Evolutionary conservation across 192 early-diverging fungal species (phyloP).

Genomic region (Tieghemiomyces parasiticus): DNA sequence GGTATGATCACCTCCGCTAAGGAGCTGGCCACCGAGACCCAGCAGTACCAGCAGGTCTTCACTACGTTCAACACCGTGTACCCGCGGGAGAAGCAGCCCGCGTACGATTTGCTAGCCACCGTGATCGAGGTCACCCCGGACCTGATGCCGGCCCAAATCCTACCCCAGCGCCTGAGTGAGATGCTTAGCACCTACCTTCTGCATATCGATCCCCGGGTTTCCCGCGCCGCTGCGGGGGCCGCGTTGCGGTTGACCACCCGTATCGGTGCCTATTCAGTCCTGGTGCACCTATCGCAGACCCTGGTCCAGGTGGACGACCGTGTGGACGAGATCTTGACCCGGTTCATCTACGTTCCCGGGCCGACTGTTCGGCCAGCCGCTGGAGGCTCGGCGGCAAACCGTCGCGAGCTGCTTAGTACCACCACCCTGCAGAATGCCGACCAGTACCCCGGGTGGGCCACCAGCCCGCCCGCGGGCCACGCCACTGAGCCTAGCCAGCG

Average conservation of each 20-base stretch:
- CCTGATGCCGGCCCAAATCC: constrained; percentile 44
- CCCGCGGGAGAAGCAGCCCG: constrained; percentile 37
- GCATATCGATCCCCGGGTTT: constrained; percentile 74
- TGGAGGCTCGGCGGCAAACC: no score
- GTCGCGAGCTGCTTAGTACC: background rate
- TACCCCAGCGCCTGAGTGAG: constrained; percentile 50
- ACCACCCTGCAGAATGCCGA: background rate
- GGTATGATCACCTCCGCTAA: constrained; percentile 17
- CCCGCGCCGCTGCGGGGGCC: constrained; percentile 42
- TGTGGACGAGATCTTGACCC: background rate
- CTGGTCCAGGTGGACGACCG: constrained; percentile 4
- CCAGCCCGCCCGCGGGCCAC: no score
- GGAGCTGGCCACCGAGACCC: constrained; percentile 21
- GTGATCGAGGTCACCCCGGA: constrained; percentile 60
- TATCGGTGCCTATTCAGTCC: constrained; percentile 29
- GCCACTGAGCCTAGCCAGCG: no score
- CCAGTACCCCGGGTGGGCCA: no score
- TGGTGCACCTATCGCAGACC: background rate
- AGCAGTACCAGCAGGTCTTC: constrained; percentile 28
- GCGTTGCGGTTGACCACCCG: constrained; percentile 47
- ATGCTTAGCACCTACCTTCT: constrained; percentile 65
- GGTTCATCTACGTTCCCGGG: background rate
- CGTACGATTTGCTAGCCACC: constrained; percentile 51
- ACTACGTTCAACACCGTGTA: constrained; percentile 32
- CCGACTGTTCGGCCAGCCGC: no score